phyloP scores from a whole-genome alignment of 257 asterid species.

The Nicotiana tomentosiformis region DNA sequence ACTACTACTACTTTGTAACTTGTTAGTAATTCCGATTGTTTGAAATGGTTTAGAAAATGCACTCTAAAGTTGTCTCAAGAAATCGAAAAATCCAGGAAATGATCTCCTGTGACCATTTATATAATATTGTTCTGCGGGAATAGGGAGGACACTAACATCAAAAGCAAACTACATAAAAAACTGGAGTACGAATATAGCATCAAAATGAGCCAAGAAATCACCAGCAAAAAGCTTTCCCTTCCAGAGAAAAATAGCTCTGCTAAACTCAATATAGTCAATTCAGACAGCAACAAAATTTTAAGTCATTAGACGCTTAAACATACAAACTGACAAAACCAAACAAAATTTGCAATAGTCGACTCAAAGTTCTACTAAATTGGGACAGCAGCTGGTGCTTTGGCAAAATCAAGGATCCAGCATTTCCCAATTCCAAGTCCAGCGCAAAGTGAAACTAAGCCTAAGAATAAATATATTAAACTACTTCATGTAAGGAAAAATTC shows the following conservation, averaged over 20 bases:
- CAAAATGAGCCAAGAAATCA: not conserved
- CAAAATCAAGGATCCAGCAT: not conserved
- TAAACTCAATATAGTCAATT: not conserved
- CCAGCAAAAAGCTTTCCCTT: not conserved
- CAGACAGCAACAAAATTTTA: not conserved
- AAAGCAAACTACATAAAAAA: not conserved
- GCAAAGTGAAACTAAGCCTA: constrained; percentile 1
- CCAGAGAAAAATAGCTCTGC: not conserved
- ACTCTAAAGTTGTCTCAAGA: too few relatives aligned
- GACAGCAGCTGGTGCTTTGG: not conserved
- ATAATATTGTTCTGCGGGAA: not conserved
- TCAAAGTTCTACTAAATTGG: not conserved
- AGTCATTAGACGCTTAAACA: not conserved
- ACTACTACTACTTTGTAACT: too few relatives aligned
- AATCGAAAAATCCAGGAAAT: too few relatives aligned
- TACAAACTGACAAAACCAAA: not conserved
- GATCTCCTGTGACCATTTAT: too few relatives aligned
- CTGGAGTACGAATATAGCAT: not conserved
- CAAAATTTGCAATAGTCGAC: constrained; percentile 1
- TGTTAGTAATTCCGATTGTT: too few relatives aligned
- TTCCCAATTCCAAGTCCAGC: not conserved
- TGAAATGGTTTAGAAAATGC: too few relatives aligned
- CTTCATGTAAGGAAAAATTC: not conserved
- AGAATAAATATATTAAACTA: not conserved
- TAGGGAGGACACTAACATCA: not conserved